Evolutionary conservation across 2,329 filamentous ascomycete species (phyloP).

Genomic region (Biscogniauxia marginata): DNA sequence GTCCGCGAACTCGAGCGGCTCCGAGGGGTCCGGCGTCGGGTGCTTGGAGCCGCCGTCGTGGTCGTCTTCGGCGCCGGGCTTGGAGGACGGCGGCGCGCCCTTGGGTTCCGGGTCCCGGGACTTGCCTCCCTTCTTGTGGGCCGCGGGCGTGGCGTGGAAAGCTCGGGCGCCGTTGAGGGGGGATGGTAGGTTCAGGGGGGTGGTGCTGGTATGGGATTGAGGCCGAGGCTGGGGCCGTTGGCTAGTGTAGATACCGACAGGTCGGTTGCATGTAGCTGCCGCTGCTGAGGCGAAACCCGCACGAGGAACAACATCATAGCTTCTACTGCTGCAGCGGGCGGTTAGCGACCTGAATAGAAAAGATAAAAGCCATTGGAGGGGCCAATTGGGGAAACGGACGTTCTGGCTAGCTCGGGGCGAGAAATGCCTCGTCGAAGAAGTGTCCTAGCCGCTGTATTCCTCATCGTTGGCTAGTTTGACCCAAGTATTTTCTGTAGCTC

Average conservation of each 20-base stretch:
- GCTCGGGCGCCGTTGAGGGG: neutral
- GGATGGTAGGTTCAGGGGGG: neutral
- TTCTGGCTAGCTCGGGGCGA: constrained; percentile 13
- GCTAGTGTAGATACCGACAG: too few relatives aligned
- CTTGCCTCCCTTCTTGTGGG: neutral
- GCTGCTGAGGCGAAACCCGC: constrained; percentile 7
- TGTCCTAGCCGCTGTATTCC: constrained; percentile 14
- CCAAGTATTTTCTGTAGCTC: neutral
- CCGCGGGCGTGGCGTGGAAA: constrained; percentile 7
- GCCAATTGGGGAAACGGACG: constrained; percentile 21
- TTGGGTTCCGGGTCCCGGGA: constrained; percentile 1
- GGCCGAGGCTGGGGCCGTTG: neutral
- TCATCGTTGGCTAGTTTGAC: constrained; percentile 17
- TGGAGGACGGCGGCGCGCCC: neutral
- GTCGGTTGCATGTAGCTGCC: constrained; percentile 4
- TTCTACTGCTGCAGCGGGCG: too few relatives aligned
- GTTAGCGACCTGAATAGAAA: too few relatives aligned
- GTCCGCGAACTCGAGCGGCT: constrained; percentile 50
- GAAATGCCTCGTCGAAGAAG: constrained; percentile 17
- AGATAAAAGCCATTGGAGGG: neutral
- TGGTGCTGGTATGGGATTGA: neutral
- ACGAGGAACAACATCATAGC: constrained; percentile 15
- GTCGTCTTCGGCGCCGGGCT: constrained; percentile 1
- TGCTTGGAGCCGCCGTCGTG: constrained; percentile 20
- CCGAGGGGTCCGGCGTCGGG: constrained; percentile 37